Conservation (phyloP, 129 eudicot genomes). For the Flaveria brownii region DNA sequence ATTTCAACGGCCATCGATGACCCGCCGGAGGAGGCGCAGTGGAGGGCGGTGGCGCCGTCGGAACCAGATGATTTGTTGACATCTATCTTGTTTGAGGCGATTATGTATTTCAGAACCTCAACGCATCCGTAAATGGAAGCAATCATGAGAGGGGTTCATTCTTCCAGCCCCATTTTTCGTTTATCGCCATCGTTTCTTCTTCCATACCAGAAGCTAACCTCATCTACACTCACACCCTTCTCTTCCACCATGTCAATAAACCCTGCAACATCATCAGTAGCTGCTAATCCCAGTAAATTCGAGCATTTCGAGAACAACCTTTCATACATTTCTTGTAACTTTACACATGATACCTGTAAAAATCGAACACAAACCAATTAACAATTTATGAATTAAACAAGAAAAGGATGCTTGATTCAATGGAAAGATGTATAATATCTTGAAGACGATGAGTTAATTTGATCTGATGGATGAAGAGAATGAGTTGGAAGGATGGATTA, state of each 20-base stretch:
- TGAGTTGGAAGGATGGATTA: slow-evolving; percentile 19
- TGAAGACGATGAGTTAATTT: slow-evolving; percentile 7
- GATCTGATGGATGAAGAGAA: background rate
- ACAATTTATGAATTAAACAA: slow-evolving; percentile 9
- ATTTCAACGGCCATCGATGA: slow-evolving; percentile 39
- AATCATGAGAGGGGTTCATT: slow-evolving; percentile 72
- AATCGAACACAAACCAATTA: background rate
- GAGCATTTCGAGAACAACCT: slow-evolving; percentile 35
- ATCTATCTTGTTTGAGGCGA: slow-evolving; percentile 37
- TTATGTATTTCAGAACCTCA: slow-evolving; percentile 49
- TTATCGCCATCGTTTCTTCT: slow-evolving; percentile 48
- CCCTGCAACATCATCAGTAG: slow-evolving; percentile 59
- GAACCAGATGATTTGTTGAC: slow-evolving; percentile 59
- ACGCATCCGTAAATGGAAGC: slow-evolving; percentile 77
- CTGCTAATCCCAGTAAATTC: slow-evolving; percentile 70
- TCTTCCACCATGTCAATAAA: slow-evolving; percentile 51
- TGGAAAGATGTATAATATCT: background rate
- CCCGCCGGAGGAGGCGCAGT: slow-evolving; percentile 88
- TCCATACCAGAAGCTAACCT: slow-evolving; percentile 69
- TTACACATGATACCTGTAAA: slow-evolving; percentile 38
- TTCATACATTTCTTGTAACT: slow-evolving; percentile 33
- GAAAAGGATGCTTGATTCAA: background rate
- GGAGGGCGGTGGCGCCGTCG: slow-evolving; percentile 75
- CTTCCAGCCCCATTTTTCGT: slow-evolving; percentile 59
- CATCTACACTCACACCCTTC: slow-evolving; percentile 45